Evolutionary conservation across 2,329 filamentous ascomycete genomes (phyloP).

Genomic region (Penicillium palitans): DNA sequence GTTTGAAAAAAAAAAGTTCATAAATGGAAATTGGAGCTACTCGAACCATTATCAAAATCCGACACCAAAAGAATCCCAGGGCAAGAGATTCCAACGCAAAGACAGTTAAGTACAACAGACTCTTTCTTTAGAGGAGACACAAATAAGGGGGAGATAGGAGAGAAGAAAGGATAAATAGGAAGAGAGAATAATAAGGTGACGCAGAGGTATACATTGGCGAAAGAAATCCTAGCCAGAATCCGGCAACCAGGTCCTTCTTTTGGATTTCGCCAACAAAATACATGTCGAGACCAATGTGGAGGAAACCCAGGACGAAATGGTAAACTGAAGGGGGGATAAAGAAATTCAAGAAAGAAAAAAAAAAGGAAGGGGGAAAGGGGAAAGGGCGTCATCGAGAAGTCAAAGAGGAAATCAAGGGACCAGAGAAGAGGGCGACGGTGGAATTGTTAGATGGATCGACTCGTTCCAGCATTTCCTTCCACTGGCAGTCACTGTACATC

Average conservation of each 20-base stretch:
- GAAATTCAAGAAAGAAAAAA: slow-evolving; percentile 36
- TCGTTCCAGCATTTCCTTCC: slow-evolving; percentile 5
- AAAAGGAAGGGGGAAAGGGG: slow-evolving; percentile 28
- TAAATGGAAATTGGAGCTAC: slow-evolving; percentile 28
- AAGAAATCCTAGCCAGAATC: slow-evolving; percentile 23
- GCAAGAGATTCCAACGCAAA: slow-evolving; percentile 19
- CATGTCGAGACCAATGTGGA: slow-evolving; percentile 31
- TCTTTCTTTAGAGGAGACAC: slow-evolving; percentile 23
- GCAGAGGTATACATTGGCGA: slow-evolving; percentile 18
- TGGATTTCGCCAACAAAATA: slow-evolving; percentile 23
- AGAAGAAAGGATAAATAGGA: slow-evolving; percentile 11
- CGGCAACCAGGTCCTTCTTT: slow-evolving; percentile 21
- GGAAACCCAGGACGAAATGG: slow-evolving; percentile 37
- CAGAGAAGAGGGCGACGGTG: slow-evolving; percentile 11
- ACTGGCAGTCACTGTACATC: slow-evolving; percentile 15
- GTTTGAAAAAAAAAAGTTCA: slow-evolving; percentile 19
- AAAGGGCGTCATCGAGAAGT: slow-evolving; percentile 26
- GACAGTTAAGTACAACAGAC: slow-evolving; percentile 28
- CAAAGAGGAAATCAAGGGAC: slow-evolving; percentile 15
- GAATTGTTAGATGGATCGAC: slow-evolving; percentile 9
- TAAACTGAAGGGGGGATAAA: slow-evolving; percentile 26
- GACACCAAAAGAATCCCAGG: slow-evolving; percentile 16
- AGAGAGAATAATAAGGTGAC: slow-evolving; percentile 20
- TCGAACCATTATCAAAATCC: slow-evolving; percentile 33
- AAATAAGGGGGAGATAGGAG: slow-evolving; percentile 13